Conservation (phyloP, 2,329 filamentous ascomycete species). For the Aspergillus proliferans region DNA sequence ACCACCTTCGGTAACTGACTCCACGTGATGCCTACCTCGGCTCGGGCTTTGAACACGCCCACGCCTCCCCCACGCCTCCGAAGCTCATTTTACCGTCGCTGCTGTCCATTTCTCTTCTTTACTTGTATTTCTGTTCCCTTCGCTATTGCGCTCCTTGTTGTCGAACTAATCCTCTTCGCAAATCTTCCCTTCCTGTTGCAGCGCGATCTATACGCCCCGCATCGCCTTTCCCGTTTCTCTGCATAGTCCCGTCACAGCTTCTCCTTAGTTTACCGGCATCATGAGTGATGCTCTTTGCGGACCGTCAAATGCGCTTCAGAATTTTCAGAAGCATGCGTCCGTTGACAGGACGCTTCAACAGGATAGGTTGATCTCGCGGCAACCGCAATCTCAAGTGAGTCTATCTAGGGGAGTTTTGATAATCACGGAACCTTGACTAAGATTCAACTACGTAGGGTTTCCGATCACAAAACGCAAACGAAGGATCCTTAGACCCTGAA, state of each 20-base stretch:
- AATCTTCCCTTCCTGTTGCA: neutral
- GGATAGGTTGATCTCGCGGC: constrained; percentile 56
- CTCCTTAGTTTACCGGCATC: constrained; percentile 13
- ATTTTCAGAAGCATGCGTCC: constrained; percentile 63
- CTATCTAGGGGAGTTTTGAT: neutral
- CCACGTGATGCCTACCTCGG: constrained; percentile 20
- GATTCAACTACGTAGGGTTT: constrained; percentile 48
- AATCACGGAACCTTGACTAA: constrained; percentile 7
- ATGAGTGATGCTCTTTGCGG: constrained; percentile 68
- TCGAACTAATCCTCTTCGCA: neutral
- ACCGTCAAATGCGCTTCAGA: constrained; percentile 68
- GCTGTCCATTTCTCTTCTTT: neutral
- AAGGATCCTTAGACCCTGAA: constrained; percentile 56
- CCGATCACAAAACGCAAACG: constrained; percentile 51
- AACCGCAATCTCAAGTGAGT: constrained; percentile 51
- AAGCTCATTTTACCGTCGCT: neutral
- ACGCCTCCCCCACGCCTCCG: constrained; percentile 4
- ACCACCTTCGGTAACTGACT: neutral
- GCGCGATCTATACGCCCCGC: neutral
- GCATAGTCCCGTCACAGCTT: neutral
- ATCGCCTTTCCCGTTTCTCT: neutral
- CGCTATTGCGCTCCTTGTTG: neutral
- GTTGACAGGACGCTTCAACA: constrained; percentile 67
- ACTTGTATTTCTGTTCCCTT: neutral
- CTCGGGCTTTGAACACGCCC: constrained; percentile 6